These are phyloP conservation scores for Chalciporus chontae DNA, from an alignment of 768 basidiomycete genomes.

Conservation along the genomic window DNA sequence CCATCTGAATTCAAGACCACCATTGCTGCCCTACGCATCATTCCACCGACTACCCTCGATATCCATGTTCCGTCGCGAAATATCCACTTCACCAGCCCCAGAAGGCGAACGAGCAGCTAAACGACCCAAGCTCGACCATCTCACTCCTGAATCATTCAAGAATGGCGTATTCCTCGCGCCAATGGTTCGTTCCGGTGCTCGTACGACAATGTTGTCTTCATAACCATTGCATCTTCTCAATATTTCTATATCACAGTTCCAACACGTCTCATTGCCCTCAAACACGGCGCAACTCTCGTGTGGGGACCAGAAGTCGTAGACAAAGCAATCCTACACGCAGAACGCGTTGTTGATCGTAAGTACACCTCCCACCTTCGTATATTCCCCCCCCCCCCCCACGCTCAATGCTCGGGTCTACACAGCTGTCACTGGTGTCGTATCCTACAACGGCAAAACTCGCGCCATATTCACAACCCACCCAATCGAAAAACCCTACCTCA, in stretches of 20 bases:
- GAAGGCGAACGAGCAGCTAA: constrained; percentile 39
- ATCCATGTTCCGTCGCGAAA: constrained; percentile 52
- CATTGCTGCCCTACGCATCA: not conserved
- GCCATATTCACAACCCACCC: constrained; percentile 93
- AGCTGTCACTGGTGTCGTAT: constrained; percentile 86
- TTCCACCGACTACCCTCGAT: not conserved
- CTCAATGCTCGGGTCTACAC: constrained; percentile 5
- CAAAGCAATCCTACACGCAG: constrained; percentile 86
- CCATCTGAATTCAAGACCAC: not conserved
- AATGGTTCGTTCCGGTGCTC: constrained; percentile 93
- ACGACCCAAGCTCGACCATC: constrained; percentile 52
- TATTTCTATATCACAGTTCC: constrained; percentile 52
- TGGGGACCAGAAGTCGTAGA: constrained; percentile 98
- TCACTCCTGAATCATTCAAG: constrained; percentile 74
- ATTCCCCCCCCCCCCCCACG: not conserved
- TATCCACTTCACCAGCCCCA: constrained; percentile 43
- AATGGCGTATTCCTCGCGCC: constrained; percentile 94
- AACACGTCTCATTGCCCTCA: constrained; percentile 80
- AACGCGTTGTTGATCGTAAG: constrained; percentile 85
- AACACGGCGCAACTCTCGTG: constrained; percentile 90
- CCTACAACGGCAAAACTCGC: constrained; percentile 78
- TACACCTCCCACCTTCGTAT: constrained; percentile 5
- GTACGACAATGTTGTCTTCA: constrained; percentile 44
- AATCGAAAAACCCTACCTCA: constrained; percentile 88
- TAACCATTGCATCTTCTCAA: constrained; percentile 1